These are phyloP conservation scores for Podila epigama DNA, from an alignment of 192 early-diverging fungal genomes.

Conservation along the genomic window DNA sequence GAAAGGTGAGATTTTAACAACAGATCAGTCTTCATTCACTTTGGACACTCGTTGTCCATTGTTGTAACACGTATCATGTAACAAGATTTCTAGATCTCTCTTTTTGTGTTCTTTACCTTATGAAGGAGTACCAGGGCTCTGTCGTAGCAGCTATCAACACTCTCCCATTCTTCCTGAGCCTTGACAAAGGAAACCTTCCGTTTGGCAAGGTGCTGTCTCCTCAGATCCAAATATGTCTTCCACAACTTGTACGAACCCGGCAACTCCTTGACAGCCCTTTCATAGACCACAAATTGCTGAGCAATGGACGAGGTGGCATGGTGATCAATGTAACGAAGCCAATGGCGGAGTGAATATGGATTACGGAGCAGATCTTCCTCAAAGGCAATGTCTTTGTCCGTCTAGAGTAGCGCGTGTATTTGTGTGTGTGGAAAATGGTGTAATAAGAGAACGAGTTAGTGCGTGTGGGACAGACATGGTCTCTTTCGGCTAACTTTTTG, in stretches of 20 bases:
- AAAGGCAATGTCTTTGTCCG: constrained; percentile 67
- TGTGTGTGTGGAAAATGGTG: no score
- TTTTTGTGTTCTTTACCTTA: constrained; percentile 59
- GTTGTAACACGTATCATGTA: neutral
- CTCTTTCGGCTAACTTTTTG: neutral
- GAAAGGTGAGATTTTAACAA: no score
- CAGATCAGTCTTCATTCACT: neutral
- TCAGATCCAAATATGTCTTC: constrained; percentile 84
- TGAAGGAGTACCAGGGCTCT: constrained; percentile 88
- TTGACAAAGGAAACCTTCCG: constrained; percentile 58
- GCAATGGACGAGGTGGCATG: constrained; percentile 63
- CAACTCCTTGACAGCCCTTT: constrained; percentile 85
- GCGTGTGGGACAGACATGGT: no score
- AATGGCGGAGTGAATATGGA: constrained; percentile 76
- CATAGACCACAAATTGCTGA: constrained; percentile 74
- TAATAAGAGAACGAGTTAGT: neutral
- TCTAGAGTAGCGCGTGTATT: no score
- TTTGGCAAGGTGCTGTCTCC: constrained; percentile 54
- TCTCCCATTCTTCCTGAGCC: constrained; percentile 67
- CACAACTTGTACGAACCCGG: constrained; percentile 98
- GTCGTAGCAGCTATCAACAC: constrained; percentile 84
- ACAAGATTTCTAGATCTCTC: neutral
- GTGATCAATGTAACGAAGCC: constrained; percentile 93
- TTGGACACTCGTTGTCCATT: neutral
- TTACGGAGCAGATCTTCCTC: constrained; percentile 75